Evolutionary conservation across 805 yeast genomes (phyloP), one percentile per base, ranked within the genome.

Genomic region (Barnettozyma pratensis): DNA sequence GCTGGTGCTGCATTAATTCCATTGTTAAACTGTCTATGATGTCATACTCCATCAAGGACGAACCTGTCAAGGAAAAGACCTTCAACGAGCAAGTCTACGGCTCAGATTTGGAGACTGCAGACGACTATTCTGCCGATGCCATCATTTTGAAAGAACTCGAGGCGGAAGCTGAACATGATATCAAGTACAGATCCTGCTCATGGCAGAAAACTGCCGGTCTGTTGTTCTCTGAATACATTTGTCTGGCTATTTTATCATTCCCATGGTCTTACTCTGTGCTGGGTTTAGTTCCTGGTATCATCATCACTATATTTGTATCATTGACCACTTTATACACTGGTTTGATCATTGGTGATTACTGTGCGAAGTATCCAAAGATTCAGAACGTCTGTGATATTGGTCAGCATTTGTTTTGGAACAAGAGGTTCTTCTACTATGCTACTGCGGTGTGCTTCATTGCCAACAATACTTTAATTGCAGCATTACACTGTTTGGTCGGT

Each of bases 221-320:
- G 38, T 64, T 80, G 45, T 76, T 80, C 52, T 75, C 81, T 2
- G 85, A 80, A 59, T 80, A 80, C 60, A 77, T 79, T 32, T 80
- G 83, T 55, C 67, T 80, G 51, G 85, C 85, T 11, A 77, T 79
- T 50, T 72, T 80, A 80, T 76, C 82, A n/a, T 80, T 80, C 59
- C 85, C 85, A 0, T 78, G 83, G 83, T 76, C 82, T 9, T 80
- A 76, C 55, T 77, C 83, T 3, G 79, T 79, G 4, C 63, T 80
- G 19, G 85, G 85, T 0, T 61, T 80, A 7, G 75, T 79, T 2
- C 82, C 83, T 2, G 85, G 85, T 1, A 64, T 80, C 29, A 75
- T 80, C 30, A 57, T 79, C 43, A 80, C 84, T 0, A 71, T 71
- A 1, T 74, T 75, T 45, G 79, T 79, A 4, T 70, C 83, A 2